These are phyloP conservation scores for Saccharomycopsis sp. DNA, from an alignment of 805 yeast species.

Conservation along the genomic window DNA sequence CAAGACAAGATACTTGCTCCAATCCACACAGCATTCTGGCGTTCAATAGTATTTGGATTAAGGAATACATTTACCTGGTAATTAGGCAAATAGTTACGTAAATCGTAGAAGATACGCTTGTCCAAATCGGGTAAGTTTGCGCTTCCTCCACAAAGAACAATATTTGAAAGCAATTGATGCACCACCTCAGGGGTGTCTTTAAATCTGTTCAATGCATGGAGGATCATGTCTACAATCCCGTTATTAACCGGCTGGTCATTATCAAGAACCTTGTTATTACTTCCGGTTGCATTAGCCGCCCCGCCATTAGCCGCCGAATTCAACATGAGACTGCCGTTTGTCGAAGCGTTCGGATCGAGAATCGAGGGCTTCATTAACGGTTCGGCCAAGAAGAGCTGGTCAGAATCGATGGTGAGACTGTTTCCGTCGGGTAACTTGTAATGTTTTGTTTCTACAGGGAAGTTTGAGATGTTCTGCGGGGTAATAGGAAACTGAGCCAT, in stretches of 20 bases:
- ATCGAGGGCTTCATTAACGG: conserved; percentile 43
- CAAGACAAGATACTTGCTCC: conserved; percentile 76
- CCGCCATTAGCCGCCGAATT: too few species aligned
- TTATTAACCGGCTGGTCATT: neutral
- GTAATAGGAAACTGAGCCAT: conserved; percentile 36
- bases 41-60: conserved; percentile 56
- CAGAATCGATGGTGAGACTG: conserved; percentile 42
- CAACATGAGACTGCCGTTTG: too few species aligned
- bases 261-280: neutral
- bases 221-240: conserved; percentile 35
- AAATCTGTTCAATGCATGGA: conserved; percentile 36
- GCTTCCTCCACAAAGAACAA: conserved; percentile 69
- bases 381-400: conserved; percentile 53
- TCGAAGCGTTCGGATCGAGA: conserved; percentile 38
- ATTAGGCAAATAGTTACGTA: conserved; percentile 58
- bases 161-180: conserved; percentile 46
- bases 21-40: conserved; percentile 67
- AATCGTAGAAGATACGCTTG: conserved; percentile 57
- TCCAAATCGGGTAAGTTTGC: conserved; percentile 66
- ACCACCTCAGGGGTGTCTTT: conserved; percentile 38
- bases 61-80: conserved; percentile 63
- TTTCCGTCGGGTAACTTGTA: conserved; percentile 58
- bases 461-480: conserved; percentile 26
- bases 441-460: conserved; percentile 32
- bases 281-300: neutral